Evolutionary conservation across 805 yeast species (phyloP).

Genomic region (Ogataea glucozyma): DNA sequence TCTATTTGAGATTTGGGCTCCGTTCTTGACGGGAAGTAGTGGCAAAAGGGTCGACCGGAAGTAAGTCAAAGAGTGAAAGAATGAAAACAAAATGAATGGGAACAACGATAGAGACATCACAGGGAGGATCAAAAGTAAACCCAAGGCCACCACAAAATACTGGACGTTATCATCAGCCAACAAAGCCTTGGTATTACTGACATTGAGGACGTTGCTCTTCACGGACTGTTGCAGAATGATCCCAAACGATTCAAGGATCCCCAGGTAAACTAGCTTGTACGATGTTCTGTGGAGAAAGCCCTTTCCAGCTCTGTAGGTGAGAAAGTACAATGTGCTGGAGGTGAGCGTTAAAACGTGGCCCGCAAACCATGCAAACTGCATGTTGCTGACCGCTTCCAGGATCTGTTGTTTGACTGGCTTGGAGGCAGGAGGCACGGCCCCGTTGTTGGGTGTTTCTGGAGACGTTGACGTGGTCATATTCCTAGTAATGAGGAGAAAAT

Average conservation of each 20-base stretch:
- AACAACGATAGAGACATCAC: slow-evolving; percentile 60
- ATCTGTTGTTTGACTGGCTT: slow-evolving; percentile 17
- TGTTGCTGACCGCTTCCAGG: slow-evolving; percentile 36
- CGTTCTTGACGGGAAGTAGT: slow-evolving; percentile 39
- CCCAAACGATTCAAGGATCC: slow-evolving; percentile 72
- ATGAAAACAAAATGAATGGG: slow-evolving; percentile 76
- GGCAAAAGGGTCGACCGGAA: slow-evolving; percentile 68
- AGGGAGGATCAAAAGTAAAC: slow-evolving; percentile 58
- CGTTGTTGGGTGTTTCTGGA: slow-evolving; percentile 7
- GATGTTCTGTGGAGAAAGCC: slow-evolving; percentile 41
- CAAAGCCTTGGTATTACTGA: slow-evolving; percentile 29
- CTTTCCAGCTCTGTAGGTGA: slow-evolving; percentile 33
- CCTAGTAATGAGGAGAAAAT: too few species aligned
- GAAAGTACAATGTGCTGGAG: slow-evolving; percentile 41
- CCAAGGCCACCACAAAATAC: slow-evolving; percentile 59
- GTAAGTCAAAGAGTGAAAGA: slow-evolving; percentile 81
- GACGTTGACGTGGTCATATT: slow-evolving; percentile 13
- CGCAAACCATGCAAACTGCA: slow-evolving; percentile 77
- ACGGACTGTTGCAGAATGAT: slow-evolving; percentile 68
- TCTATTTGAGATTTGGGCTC: slow-evolving; percentile 13
- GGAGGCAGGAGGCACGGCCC: slow-evolving; percentile 1
- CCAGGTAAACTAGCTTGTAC: slow-evolving; percentile 61
- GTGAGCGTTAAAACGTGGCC: slow-evolving; percentile 55
- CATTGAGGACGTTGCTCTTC: slow-evolving; percentile 34
- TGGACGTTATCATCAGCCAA: slow-evolving; percentile 51